phyloP scores from a whole-genome alignment of 305 asterid genomes.

The Fraxinus sp. region DNA sequence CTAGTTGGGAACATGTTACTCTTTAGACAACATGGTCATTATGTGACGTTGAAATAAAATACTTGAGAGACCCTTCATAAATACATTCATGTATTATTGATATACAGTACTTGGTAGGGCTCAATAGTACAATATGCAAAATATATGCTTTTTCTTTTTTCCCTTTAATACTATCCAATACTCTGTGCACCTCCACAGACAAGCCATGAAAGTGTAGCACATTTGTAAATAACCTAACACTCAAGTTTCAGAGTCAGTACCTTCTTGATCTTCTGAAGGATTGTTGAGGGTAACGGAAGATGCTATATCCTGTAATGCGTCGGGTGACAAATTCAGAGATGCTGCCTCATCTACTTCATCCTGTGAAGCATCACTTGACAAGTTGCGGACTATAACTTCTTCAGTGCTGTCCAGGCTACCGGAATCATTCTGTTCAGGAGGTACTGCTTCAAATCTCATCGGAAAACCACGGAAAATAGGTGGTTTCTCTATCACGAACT shows the following conservation, averaged over 20 bases:
- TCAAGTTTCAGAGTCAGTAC: not conserved
- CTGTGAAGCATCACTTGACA: constrained; percentile 14
- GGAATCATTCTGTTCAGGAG: constrained; percentile 13
- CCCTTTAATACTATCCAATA: not conserved
- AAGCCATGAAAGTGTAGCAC: not conserved
- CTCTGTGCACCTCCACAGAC: not conserved
- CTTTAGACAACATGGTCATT: not conserved
- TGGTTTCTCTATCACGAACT: constrained; percentile 35
- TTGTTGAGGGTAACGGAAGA: not conserved
- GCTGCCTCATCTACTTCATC: constrained; percentile 7
- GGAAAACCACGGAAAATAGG: not conserved
- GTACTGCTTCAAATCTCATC: constrained; percentile 19
- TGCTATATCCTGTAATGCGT: constrained; percentile 12
- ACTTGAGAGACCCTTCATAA: not conserved
- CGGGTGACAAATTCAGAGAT: constrained; percentile 13
- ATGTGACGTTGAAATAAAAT: no score
- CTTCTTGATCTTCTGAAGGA: not conserved
- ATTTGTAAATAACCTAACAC: not conserved
- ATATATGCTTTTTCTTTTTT: not conserved
- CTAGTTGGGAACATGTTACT: not conserved
- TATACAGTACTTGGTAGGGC: not conserved
- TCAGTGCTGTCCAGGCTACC: not conserved
- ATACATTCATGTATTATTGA: not conserved
- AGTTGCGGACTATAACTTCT: not conserved
- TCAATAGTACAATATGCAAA: not conserved